Base-by-base conservation (phyloP, 495 filamentous ascomycete genomes). In the Neurospora sp. region DNA sequence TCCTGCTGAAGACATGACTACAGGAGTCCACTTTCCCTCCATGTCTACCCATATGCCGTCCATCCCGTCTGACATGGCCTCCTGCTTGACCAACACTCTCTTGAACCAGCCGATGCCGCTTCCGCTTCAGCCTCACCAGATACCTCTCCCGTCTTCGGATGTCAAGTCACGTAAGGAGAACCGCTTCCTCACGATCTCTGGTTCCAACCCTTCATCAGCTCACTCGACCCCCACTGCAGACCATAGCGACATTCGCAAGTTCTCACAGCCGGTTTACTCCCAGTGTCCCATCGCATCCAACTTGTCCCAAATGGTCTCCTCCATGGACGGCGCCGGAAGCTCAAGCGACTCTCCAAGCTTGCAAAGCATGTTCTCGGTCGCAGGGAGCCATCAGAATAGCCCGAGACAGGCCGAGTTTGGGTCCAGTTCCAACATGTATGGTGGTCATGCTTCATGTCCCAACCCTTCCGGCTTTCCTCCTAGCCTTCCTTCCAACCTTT, bases 61-160 rank as follows among this genome's bases (percentile, higher is more conserved):
- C 4, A 59, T 85, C 18, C 79, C 81, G 1, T 69, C 79, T 5
- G 79, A 83, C 44, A 74, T 84, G n/a, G 79, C 81, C 18, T 78
- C 81, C 4, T 81, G 81, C 62, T 79, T 86, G 18, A 81, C 83
- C 0, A 78, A 84, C 42, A 84, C 84, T 20, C 78, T 86, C 20
- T 73, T 86, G 39, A 84, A 84, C 73, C 84, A 86, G 70, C 82
- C 84, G 8, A 74, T 81, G 18, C 80, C 82, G 2, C 75, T 83
- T 20, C 80, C 82, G 2, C 73, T 81, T 16, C 77, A 77, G 11
- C 71, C 75, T 18, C 77, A 80, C 39, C 75, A 69, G 31, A 74
- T 80, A 54, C 70, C 74, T 4, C 75, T 79, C 4, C 78, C 82
- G 0, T 75, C 80, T 27, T 75, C 80, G 38, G 82, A 85, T 69